Evolutionary conservation across 805 yeast genomes (phyloP).

Genomic region (Barnettozyma siamensis): DNA sequence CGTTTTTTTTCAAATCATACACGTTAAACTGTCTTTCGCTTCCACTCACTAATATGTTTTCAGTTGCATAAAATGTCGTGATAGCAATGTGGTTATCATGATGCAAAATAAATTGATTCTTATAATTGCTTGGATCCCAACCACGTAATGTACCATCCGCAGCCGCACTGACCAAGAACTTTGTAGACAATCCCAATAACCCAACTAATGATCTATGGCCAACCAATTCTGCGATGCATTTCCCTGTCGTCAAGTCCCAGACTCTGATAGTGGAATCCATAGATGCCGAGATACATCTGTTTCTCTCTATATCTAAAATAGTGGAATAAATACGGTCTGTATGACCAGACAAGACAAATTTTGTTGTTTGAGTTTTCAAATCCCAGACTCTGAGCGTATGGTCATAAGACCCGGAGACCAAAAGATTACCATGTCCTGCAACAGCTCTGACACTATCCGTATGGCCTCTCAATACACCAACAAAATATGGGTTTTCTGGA

Average conservation of each 20-base stretch:
- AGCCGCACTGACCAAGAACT: constrained; percentile 85
- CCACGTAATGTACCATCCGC: constrained; percentile 89
- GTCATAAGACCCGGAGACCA: constrained; percentile 90
- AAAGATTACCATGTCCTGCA: constrained; percentile 75
- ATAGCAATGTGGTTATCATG: constrained; percentile 81
- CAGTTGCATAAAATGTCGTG: constrained; percentile 89
- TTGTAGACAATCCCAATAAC: constrained; percentile 67
- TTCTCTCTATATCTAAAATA: constrained; percentile 67
- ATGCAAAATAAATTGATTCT: constrained; percentile 59
- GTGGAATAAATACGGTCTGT: constrained; percentile 86
- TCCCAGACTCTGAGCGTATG: constrained; percentile 92
- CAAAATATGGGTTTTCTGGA: constrained; percentile 51
- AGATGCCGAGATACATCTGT: constrained; percentile 84
- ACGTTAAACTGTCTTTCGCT: constrained; percentile 81
- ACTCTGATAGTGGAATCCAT: constrained; percentile 84
- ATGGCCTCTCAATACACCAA: constrained; percentile 70
- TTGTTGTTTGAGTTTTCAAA: constrained; percentile 64
- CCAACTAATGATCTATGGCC: constrained; percentile 94
- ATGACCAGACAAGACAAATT: constrained; percentile 75
- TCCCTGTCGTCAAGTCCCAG: constrained; percentile 83
- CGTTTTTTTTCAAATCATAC: constrained; percentile 73
- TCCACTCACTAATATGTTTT: constrained; percentile 80
- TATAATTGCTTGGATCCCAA: constrained; percentile 84
- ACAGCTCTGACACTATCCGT: constrained; percentile 80
- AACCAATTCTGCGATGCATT: constrained; percentile 59